A percentile compares a stretch with the other conserved stretches of the same genome.
Conservation (phyloP, 371 early-diverging fungal genomes). For the Entomophthora muscae region DNA sequence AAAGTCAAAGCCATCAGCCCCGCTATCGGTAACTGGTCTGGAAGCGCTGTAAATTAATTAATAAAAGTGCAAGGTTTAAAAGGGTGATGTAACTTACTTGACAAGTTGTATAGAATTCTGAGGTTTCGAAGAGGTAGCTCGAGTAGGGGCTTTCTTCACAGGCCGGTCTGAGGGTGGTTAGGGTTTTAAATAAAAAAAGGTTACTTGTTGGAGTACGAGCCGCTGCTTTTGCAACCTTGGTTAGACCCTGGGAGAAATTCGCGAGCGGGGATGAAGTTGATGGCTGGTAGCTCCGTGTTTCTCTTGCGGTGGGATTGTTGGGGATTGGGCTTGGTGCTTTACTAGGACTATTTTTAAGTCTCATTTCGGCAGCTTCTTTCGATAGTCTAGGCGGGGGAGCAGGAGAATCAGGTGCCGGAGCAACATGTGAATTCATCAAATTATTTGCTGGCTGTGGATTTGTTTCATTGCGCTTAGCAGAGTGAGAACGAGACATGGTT, state of each 20-base stretch:
- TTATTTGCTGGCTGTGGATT: background rate
- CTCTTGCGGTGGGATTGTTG: background rate
- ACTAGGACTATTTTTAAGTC: background rate
- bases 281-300: background rate
- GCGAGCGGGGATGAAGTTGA: background rate
- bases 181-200: too few relatives aligned
- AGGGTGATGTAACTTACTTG: background rate
- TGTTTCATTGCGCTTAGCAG: background rate
- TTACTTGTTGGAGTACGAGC: background rate
- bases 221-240: background rate
- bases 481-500: background rate
- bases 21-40: background rate
- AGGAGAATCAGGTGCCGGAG: background rate
- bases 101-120: background rate
- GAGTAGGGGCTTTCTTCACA: too few relatives aligned
- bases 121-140: background rate
- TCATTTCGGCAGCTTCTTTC: background rate
- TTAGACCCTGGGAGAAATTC: background rate
- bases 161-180: too few relatives aligned
- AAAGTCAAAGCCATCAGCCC: conserved; percentile 6
- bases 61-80: too few relatives aligned
- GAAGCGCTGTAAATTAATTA: too few relatives aligned
- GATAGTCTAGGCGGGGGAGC: conserved; percentile 1
- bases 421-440: background rate
- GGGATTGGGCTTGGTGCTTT: background rate